Conservation (phyloP, 2,329 filamentous ascomycete genomes). For the Monosporascus cannonballus region DNA sequence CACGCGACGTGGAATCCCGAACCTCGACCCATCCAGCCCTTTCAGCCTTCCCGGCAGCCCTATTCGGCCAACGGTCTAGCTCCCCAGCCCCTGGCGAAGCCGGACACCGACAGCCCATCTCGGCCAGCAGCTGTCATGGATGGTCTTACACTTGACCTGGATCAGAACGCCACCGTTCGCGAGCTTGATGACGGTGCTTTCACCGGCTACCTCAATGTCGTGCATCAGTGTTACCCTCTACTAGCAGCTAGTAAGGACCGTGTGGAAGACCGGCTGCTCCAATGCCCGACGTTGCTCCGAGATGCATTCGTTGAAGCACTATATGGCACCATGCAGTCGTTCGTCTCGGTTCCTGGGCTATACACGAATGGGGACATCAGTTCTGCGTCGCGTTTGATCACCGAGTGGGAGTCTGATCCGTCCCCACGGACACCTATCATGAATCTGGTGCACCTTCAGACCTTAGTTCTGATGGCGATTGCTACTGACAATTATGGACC, state of each 20-base stretch:
- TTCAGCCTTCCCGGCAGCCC: constrained; percentile 25
- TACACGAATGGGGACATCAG: constrained; percentile 36
- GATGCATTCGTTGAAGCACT: constrained; percentile 61
- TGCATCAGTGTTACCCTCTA: constrained; percentile 63
- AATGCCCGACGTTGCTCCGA: constrained; percentile 50
- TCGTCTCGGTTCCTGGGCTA: constrained; percentile 30
- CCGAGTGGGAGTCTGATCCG: constrained; percentile 44
- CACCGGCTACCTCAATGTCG: constrained; percentile 52
- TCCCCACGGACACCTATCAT: constrained; percentile 31
- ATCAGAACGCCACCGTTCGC: constrained; percentile 25
- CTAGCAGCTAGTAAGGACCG: constrained; percentile 51
- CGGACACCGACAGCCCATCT: constrained; percentile 25
- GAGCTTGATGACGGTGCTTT: constrained; percentile 40
- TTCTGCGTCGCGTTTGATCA: constrained; percentile 40
- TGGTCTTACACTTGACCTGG: constrained; percentile 20
- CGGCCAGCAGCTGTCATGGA: constrained; percentile 28
- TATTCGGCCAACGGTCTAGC: constrained; percentile 39
- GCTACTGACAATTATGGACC: constrained; percentile 54
- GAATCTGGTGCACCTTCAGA: constrained; percentile 58
- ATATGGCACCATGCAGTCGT: constrained; percentile 51
- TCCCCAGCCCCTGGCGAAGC: constrained; percentile 37
- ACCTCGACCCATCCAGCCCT: constrained; percentile 36
- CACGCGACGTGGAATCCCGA: constrained; percentile 43
- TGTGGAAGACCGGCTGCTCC: constrained; percentile 49
- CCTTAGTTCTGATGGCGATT: constrained; percentile 59